Conservation (phyloP, 176 grass and related monocot genomes). For the barley (Hordeum vulgare) region DNA sequence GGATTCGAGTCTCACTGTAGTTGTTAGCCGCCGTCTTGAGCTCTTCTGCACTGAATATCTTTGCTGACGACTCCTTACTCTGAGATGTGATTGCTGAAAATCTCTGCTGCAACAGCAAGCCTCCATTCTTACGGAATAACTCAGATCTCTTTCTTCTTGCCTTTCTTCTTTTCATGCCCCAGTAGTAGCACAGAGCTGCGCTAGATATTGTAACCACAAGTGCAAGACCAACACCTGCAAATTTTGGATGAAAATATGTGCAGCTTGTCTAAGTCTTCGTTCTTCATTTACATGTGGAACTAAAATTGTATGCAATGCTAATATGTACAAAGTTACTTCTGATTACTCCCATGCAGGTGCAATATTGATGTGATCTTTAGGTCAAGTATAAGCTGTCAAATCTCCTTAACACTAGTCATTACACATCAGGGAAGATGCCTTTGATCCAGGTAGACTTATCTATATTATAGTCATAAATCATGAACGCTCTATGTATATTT, state of each 20-base stretch:
- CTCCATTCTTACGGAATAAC: slow-evolving; percentile 41
- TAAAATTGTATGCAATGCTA: background rate
- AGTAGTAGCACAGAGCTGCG: background rate
- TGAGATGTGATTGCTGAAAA: slow-evolving; percentile 14
- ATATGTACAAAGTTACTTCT: background rate
- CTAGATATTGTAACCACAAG: background rate
- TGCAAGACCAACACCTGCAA: slow-evolving; percentile 24
- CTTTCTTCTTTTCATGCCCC: slow-evolving; percentile 16
- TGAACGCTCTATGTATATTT: background rate
- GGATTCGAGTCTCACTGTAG: slow-evolving; percentile 20
- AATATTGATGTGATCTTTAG: background rate
- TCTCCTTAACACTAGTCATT: background rate
- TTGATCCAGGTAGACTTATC: background rate
- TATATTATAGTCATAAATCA: background rate
- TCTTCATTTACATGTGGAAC: background rate
- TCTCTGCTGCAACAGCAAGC: slow-evolving; percentile 40
- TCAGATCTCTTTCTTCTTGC: slow-evolving; percentile 3
- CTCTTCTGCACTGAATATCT: slow-evolving; percentile 43
- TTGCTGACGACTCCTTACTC: background rate
- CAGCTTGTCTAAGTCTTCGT: background rate
- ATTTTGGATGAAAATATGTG: background rate
- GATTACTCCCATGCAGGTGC: background rate
- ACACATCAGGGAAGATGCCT: too few species aligned
- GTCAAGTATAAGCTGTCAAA: too few species aligned
- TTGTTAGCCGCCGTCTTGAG: slow-evolving; percentile 30